Evolutionary conservation across 2,329 filamentous ascomycete species (phyloP), one percentile per base, ranked within the genome.

Genomic region (Meredithiella fracta): DNA sequence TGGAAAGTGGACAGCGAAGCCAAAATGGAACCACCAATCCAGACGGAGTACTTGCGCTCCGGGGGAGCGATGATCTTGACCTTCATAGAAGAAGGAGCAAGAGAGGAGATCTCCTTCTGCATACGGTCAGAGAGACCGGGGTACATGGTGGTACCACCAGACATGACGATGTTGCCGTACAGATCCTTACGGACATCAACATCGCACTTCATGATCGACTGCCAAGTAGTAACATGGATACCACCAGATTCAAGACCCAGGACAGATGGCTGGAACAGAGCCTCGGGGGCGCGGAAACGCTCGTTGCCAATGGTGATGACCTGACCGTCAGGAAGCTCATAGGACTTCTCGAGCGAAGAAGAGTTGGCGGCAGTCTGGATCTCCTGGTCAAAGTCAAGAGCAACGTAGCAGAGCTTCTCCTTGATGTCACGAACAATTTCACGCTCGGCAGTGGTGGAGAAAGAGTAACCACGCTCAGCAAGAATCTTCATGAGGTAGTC

Each of bases 201-300:
- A 76, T 98, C 92, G 75, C 92, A 97, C 86, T 98, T 98, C 89
- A 97, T 97, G 85, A 98, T 96, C 68, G 92, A 97, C 86, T 97
- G 97, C 87, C 96, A 97, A 67, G 92, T 97, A 72, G 91, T 97
- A 71, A 95, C 90, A 79, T 97, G 92, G 76, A 98, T 97, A 77
- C 92, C 92, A 70, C 91, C 91, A 73, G 83, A 89, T 78, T 98
- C 92, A 69, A 96, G 90, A 84, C 92, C 92, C 66, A 98, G 79
- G 66, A 97, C 91, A 64, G 86, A 92, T 70, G 92, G 92, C 81
- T 96, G 88, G 90, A 98, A 98, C 68, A 98, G 86, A 75, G 92
- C 91, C 80, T 98, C 92, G 65, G 92, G 92, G 72, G 91, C 91
- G 77, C 92, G 91, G 91, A 98, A 98, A 70, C 92, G 89, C 83